Percentiles rank a stretch among this genome's conserved stretches.
These are phyloP conservation scores for Starmerella sirachaensis DNA, from an alignment of 805 yeast genomes.

Conservation along the genomic window DNA sequence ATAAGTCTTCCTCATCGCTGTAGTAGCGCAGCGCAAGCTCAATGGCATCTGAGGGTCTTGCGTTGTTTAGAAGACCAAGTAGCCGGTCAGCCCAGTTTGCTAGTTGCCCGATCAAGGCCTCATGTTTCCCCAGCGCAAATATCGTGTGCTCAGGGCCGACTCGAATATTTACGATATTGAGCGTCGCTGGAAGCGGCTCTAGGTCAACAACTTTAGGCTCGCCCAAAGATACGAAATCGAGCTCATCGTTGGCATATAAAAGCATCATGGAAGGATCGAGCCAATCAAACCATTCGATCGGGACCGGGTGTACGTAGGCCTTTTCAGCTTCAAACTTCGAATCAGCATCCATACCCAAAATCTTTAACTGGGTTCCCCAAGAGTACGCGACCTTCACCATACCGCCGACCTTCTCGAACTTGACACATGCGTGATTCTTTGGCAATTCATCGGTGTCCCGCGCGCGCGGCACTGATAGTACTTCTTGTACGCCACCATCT, in stretches of 20 bases:
- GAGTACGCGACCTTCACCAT: slow-evolving; percentile 47
- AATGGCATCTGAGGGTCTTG: slow-evolving; percentile 46
- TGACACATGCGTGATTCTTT: slow-evolving; percentile 29
- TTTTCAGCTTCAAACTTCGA: slow-evolving; percentile 28
- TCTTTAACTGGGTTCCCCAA: slow-evolving; percentile 50
- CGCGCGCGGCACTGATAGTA: slow-evolving; percentile 14
- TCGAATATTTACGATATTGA: slow-evolving; percentile 26
- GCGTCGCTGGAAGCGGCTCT: slow-evolving; percentile 43
- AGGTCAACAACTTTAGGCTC: slow-evolving; percentile 56
- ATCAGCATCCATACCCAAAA: slow-evolving; percentile 27
- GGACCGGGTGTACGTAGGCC: slow-evolving; percentile 37
- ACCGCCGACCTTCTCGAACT: slow-evolving; percentile 40
- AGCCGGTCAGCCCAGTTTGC: slow-evolving; percentile 62
- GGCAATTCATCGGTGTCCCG: slow-evolving; percentile 19
- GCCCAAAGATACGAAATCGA: slow-evolving; percentile 32
- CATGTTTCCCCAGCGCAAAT: slow-evolving; percentile 42
- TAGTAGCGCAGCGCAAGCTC: slow-evolving; percentile 43
- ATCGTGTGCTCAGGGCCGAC: slow-evolving; percentile 38
- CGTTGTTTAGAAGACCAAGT: slow-evolving; percentile 36
- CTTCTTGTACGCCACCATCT: background rate
- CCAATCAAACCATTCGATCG: slow-evolving; percentile 51
- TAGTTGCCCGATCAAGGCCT: slow-evolving; percentile 44
- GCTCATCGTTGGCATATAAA: slow-evolving; percentile 38
- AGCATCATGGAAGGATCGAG: slow-evolving; percentile 29
- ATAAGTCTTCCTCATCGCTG: slow-evolving; percentile 37